These are phyloP conservation scores for Mycena leptocephala DNA, from an alignment of 768 basidiomycete species.

Conservation along the genomic window DNA sequence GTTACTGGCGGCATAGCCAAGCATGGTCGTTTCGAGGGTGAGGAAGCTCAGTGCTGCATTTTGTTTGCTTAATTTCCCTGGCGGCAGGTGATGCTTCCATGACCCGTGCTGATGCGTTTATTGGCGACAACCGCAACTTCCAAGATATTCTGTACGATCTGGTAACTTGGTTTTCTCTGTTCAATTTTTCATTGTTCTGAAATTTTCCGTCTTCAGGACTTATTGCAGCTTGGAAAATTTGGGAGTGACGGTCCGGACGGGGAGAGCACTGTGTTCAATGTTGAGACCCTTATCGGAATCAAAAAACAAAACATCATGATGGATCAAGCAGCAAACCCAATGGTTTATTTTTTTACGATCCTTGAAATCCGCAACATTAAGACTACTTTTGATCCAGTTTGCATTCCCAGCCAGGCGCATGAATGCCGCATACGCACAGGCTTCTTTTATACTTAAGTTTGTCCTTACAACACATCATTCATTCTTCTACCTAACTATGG, in stretches of 20 bases:
- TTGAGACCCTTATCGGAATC: slow-evolving; percentile 23
- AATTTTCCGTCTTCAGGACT: slow-evolving; percentile 19
- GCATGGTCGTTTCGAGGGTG: slow-evolving; percentile 32
- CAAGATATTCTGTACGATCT: slow-evolving; percentile 26
- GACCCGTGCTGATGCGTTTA: slow-evolving; percentile 30
- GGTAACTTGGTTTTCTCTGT: background rate
- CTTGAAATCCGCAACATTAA: too few relatives aligned
- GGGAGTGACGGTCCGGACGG: slow-evolving; percentile 27
- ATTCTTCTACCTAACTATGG: background rate
- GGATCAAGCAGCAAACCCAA: slow-evolving; percentile 22
- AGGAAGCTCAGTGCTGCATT: too few relatives aligned
- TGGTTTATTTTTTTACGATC: background rate
- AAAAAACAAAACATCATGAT: slow-evolving; percentile 21
- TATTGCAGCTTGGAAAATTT: slow-evolving; percentile 30
- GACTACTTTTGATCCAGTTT: too few relatives aligned
- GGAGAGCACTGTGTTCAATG: slow-evolving; percentile 28
- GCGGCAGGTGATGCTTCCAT: too few relatives aligned
- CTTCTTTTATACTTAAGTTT: background rate
- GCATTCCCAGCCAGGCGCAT: slow-evolving; percentile 15
- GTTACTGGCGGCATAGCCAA: slow-evolving; percentile 30
- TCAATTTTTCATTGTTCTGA: too few relatives aligned
- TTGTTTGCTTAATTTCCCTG: too few relatives aligned
- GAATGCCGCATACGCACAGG: slow-evolving; percentile 5
- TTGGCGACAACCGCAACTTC: slow-evolving; percentile 33
- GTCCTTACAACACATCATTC: background rate